Conservation (phyloP, 768 basidiomycete species). For the Melanogaster broomeanus region DNA sequence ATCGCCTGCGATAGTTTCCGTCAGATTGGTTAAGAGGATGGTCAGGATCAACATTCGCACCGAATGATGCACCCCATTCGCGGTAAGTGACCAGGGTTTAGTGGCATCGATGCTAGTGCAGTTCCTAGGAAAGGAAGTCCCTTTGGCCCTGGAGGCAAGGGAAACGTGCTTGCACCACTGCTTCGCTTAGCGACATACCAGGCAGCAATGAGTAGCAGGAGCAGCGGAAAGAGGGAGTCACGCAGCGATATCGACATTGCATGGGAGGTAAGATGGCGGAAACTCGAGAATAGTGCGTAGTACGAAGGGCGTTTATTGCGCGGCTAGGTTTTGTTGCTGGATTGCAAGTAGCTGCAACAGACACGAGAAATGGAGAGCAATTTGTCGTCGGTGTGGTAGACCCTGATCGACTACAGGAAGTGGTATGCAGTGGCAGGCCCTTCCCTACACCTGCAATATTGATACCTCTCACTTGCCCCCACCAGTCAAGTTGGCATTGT, state of each 20-base stretch:
- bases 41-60: conserved; percentile 5
- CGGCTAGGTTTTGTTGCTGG: too few relatives aligned
- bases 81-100: conserved; percentile 35
- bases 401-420: not conserved
- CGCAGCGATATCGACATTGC: conserved; percentile 2
- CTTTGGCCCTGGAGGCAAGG: conserved; percentile 54
- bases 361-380: too few relatives aligned
- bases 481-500: not conserved
- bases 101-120: conserved; percentile 23
- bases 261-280: not conserved
- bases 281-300: too few relatives aligned
- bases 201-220: not conserved
- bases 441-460: not conserved
- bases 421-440: not conserved
- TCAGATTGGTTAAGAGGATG: not conserved
- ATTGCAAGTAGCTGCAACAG: too few relatives aligned
- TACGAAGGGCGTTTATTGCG: too few relatives aligned
- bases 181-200: conserved; percentile 14
- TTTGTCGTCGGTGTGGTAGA: too few relatives aligned
- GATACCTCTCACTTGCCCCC: not conserved
- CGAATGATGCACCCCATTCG: conserved; percentile 30
- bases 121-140: conserved; percentile 39
- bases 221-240: conserved; percentile 4
- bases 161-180: not conserved
- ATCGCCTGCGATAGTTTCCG: conserved; percentile 15